phyloP scores from a whole-genome alignment of 345 rosid genomes.

The Syzygium grande region DNA sequence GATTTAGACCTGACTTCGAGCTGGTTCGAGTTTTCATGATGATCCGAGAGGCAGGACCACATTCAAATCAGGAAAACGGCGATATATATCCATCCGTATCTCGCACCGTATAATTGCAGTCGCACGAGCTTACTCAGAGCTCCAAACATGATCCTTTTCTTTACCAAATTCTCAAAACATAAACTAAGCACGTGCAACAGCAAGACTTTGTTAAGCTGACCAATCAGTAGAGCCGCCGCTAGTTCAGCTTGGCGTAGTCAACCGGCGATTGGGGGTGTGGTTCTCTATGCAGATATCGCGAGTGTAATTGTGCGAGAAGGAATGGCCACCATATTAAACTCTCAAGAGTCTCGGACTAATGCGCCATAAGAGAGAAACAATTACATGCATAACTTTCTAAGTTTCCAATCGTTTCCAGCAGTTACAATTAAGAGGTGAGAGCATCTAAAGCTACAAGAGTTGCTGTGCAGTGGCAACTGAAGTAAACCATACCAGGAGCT shows the following conservation, averaged over 20 bases:
- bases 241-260: neutral
- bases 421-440: neutral
- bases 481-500: neutral
- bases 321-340: neutral
- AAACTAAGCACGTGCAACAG: neutral
- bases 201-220: neutral
- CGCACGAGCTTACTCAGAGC: neutral
- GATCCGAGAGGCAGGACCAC: neutral
- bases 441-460: neutral
- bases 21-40: neutral
- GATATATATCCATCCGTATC: neutral
- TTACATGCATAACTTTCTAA: neutral
- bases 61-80: neutral
- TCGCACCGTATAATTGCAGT: neutral
- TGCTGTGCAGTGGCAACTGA: neutral
- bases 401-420: neutral
- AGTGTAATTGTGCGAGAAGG: neutral
- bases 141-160: neutral
- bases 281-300: neutral
- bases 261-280: neutral
- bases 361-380: neutral
- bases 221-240: neutral
- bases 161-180: neutral
- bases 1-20: neutral
- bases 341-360: neutral